phyloP scores from a whole-genome alignment of 75 land plant genomes.

The Cupressus sempervirens region DNA sequence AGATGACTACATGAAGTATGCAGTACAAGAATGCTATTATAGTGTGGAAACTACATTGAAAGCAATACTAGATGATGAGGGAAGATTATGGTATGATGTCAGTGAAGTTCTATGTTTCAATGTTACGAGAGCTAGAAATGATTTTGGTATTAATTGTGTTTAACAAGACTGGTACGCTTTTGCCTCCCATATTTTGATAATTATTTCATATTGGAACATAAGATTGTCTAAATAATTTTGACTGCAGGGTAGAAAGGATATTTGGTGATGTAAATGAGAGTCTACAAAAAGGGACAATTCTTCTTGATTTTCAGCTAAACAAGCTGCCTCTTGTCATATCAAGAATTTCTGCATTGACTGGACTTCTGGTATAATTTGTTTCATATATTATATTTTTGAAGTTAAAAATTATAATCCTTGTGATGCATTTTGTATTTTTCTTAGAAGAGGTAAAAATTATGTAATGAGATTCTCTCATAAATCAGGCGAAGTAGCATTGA shows the following conservation, averaged over 20 bases:
- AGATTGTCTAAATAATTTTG: background rate
- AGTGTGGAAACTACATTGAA: constrained; percentile 38
- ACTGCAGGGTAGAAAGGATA: constrained; percentile 64
- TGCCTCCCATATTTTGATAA: background rate
- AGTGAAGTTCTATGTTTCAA: background rate
- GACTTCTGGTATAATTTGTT: constrained; percentile 56
- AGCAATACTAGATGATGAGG: constrained; percentile 52
- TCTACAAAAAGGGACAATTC: constrained; percentile 32
- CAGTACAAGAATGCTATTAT: constrained; percentile 69
- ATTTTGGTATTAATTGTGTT: background rate
- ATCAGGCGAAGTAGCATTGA: too few species aligned
- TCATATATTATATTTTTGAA: background rate
- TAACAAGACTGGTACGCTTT: background rate
- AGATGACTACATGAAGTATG: constrained; percentile 89
- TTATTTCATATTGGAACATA: background rate
- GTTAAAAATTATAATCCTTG: background rate
- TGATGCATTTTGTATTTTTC: background rate
- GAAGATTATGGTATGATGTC: constrained; percentile 51
- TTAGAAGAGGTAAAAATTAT: background rate
- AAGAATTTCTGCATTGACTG: constrained; percentile 61
- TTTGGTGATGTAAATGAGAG: constrained; percentile 49
- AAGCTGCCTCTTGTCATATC: constrained; percentile 58
- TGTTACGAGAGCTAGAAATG: background rate
- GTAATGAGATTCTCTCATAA: background rate
- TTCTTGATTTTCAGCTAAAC: constrained; percentile 39